phyloP scores from a whole-genome alignment of 2,329 filamentous ascomycete genomes.

The Nakataea oryzae region DNA sequence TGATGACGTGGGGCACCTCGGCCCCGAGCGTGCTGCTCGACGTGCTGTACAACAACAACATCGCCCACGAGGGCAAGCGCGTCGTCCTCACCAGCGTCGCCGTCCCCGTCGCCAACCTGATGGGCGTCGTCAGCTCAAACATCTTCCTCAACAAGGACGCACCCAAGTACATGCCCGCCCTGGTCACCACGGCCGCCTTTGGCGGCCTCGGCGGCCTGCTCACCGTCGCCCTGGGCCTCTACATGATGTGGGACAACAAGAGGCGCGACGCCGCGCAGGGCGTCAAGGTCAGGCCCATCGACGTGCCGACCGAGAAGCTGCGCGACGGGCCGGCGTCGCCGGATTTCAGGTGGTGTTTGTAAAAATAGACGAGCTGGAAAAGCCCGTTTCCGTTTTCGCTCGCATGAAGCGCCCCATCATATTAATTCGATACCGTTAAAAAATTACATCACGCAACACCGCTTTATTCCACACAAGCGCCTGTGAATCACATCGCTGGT shows the following conservation, averaged over 20 bases:
- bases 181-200: conserved; percentile 54
- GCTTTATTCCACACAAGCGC: too few species aligned
- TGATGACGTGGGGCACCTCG: conserved; percentile 74
- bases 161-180: conserved; percentile 56
- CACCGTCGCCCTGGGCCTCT: conserved; percentile 45
- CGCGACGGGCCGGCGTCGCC: conserved; percentile 40
- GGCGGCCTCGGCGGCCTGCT: conserved; percentile 48
- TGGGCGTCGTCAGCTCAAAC: conserved; percentile 61
- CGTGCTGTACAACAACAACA: conserved; percentile 67
- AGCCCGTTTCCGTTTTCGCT: too few species aligned
- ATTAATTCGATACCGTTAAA: too few species aligned
- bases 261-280: conserved; percentile 48
- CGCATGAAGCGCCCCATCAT: too few species aligned
- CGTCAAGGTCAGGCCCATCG: conserved; percentile 38
- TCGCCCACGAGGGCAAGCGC: conserved; percentile 64
- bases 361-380: too few species aligned
- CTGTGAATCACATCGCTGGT: too few species aligned
- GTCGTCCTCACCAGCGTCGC: conserved; percentile 61
- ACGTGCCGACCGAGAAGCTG: conserved; percentile 45
- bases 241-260: conserved; percentile 56
- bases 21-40: conserved; percentile 62
- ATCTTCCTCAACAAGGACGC: conserved; percentile 54
- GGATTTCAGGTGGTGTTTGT: conserved; percentile 44
- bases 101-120: conserved; percentile 66
- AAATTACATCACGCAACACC: too few species aligned